Evolutionary conservation across 1,139 yeast species (phyloP), one percentile per base, ranked within the genome.

Genomic region (Wickerhamomyces sp.): DNA sequence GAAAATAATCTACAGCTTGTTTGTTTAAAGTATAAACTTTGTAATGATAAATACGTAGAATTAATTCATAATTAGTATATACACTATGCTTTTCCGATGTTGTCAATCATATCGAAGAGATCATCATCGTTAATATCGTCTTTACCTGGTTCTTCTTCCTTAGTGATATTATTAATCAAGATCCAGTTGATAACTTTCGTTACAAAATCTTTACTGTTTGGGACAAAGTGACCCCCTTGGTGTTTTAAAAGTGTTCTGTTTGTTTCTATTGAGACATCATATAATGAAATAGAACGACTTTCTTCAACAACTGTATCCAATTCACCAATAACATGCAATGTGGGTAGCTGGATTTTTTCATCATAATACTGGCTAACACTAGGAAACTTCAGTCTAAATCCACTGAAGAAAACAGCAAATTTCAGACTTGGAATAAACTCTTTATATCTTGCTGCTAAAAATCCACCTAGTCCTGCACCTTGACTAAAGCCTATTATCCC

Each of bases 401-500:
- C 96, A 12, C 92, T 78, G 54, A 84, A 88, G 33, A 84, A 63
- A 14, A 92, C 69, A 8, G 78, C 86, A 60, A 87, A 90, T 54
- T 81, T 75, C 48, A 87, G 64, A 3, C 74, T 67, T 8, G 58
- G 58, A 17, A 65, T 41, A 7, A 72, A 44, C 14, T 63, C 53
- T 38, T 61, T 56, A 31, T 76, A 58, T 29, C 65, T 61, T 16
- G 76, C 73, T 37, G 74, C 60, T 5, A 78, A 48, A n/a, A 74
- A 64, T 3, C 81, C 85, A 1, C 90, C 76, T 54, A 90, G 64
- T 1, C 94, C 95, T 0, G 95, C 94, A 40, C 98, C 98, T 61
- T 92, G 97, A 27, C 94, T 82, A 55, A 92, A 92, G 3, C 97
- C 97, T 38, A 90, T 62, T 12, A 92, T 66, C 1, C 97, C 98